phyloP scores from a whole-genome alignment of 2,329 filamentous ascomycete species.

The Blastomyces emzantsi region DNA sequence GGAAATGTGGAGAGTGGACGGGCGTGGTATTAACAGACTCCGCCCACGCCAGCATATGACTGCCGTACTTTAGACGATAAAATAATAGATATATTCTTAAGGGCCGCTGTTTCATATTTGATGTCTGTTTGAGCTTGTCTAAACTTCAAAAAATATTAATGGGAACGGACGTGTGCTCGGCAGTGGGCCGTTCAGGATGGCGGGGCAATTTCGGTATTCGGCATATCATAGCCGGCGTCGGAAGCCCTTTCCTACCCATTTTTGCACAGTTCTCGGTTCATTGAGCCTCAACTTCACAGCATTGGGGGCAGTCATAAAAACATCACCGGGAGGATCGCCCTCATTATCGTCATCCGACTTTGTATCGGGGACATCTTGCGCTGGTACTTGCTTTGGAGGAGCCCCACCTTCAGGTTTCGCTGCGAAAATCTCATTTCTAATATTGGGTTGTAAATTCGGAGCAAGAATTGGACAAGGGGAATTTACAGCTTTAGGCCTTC shows the following conservation, averaged over 20 bases:
- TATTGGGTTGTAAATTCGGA: no score
- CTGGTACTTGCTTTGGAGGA: no score
- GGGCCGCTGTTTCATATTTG: not conserved
- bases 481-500: no score
- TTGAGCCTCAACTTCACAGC: not conserved
- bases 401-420: no score
- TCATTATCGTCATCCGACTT: no score
- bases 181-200: not conserved
- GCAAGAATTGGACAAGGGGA: no score
- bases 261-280: not conserved
- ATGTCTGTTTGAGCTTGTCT: not conserved
- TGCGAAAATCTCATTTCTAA: no score
- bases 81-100: no score
- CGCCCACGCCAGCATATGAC: not conserved
- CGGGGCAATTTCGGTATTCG: slow-evolving; percentile 3
- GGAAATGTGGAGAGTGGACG: no score
- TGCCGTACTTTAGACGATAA: not conserved
- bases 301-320: not conserved
- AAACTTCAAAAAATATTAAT: not conserved
- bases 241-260: not conserved
- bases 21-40: not conserved
- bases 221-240: not conserved
- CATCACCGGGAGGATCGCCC: not conserved
- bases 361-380: no score
- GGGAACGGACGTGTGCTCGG: not conserved